Percentiles rank a stretch among this genome's conserved stretches.
Evolutionary conservation across 495 filamentous ascomycete genomes (phyloP).

Genomic region (Paragyromitra xinjiangensis): DNA sequence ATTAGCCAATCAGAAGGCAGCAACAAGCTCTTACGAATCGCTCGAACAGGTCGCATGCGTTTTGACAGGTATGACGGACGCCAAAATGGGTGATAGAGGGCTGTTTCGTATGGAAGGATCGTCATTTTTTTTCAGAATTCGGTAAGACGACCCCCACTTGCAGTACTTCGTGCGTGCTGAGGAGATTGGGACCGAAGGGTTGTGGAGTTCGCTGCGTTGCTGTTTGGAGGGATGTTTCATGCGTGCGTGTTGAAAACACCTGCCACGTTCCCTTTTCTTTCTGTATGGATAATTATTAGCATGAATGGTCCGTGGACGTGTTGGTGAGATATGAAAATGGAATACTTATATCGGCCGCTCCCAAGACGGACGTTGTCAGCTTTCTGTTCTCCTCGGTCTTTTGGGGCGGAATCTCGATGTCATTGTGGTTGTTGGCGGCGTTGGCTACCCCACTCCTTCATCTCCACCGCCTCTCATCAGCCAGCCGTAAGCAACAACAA

Average conservation of each 20-base stretch:
- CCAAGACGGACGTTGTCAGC: conserved; percentile 29
- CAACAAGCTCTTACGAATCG: conserved; percentile 28
- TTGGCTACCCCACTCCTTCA: conserved; percentile 50
- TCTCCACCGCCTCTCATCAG: conserved; percentile 44
- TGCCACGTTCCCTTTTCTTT: conserved; percentile 53
- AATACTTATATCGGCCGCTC: conserved; percentile 45
- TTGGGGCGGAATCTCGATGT: conserved; percentile 39
- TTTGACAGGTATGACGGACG: conserved; percentile 47
- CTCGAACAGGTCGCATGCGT: conserved; percentile 52
- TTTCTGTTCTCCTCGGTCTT: conserved; percentile 32
- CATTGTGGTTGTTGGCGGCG: conserved; percentile 40
- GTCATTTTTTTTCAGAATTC: conserved; percentile 48
- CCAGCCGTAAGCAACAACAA: conserved; percentile 22
- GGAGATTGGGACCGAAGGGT: conserved; percentile 36
- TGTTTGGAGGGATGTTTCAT: conserved; percentile 55
- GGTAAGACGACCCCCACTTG: conserved; percentile 50
- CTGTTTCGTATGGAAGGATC: conserved; percentile 49
- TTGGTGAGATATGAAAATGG: conserved; percentile 39
- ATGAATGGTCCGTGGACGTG: conserved; percentile 37
- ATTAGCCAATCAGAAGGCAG: conserved; percentile 44
- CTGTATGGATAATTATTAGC: conserved; percentile 51
- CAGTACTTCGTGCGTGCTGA: conserved; percentile 42
- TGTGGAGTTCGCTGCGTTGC: conserved; percentile 47
- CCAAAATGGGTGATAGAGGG: conserved; percentile 39
- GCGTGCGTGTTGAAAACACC: conserved; percentile 49